Base-by-base conservation (phyloP, 345 rosid genomes). In the Erysimum cheiranthoides region DNA sequence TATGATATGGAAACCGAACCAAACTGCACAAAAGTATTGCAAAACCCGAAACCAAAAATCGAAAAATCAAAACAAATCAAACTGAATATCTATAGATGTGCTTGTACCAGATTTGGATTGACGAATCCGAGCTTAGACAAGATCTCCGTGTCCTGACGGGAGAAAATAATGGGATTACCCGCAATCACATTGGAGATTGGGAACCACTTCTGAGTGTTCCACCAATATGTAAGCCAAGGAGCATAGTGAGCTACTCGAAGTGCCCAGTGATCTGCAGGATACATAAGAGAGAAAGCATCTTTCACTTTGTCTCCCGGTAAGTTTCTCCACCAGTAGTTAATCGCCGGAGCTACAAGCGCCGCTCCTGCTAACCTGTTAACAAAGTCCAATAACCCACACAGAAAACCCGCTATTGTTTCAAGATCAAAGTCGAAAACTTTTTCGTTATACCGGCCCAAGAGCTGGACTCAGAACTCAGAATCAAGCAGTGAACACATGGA, bases 261-360 rank as follows among this genome's bases (percentile, higher is more conserved):
- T 4, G 86, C 70, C 92, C 92, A 87, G 46, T 78, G 92, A 67
- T 87, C 92, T 52, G 74, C 77, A 12, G 80, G 79, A 30, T 58
- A 61, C 56, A 78, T 68, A 10, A 40, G 76, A 6, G 73, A 28
- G 60, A 79, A 81, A 21, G 72, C 89, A 76, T 84, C 74, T 25
- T 68, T 65, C 0, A 85, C 73, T 40, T 84, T 59, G 18, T 84
- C 76, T n/a, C 71, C 60, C 0, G 90, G 90, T 42, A 88, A 71
- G 43, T 83, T 80, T 32, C 81, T 79, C 90, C 93, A 88, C 90
- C 90, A 88, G 74, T 83, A 81, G 73, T 86, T 88, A 38, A 82
- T 58, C 25, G 66, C 84, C 0, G 87, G 90, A 27, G 82, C 85
- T 17, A 85, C 6, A 60, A 88, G 75, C 27, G 78, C 68, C 14